These are phyloP conservation scores for Eucalyptus cloeziana DNA, from an alignment of 345 rosid genomes.

Conservation along the genomic window DNA sequence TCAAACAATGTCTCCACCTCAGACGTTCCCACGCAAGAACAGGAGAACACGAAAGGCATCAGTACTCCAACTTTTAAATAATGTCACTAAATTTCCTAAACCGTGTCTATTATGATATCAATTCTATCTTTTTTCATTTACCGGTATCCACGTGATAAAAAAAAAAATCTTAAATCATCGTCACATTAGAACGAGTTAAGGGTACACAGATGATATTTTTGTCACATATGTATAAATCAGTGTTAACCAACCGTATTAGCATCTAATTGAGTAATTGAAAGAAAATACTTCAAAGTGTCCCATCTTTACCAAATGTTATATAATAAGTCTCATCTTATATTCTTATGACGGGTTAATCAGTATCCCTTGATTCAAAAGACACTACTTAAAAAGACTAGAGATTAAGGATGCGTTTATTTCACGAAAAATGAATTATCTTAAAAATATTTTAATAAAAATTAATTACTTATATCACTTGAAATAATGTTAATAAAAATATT, in stretches of 20 bases:
- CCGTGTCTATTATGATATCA: no score
- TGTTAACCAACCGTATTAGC: background rate
- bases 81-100: no score
- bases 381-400: background rate
- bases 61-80: no score
- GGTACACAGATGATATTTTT: background rate
- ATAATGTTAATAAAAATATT: background rate
- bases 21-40: no score
- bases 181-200: background rate
- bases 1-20: background rate
- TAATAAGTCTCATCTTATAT: background rate
- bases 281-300: background rate
- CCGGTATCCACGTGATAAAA: background rate
- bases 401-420: background rate
- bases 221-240: no score
- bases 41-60: no score
- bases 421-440: accelerated
- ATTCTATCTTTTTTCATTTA: no score
- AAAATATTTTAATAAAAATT: background rate
- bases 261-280: background rate
- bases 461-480: accelerated
- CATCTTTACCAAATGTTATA: background rate
- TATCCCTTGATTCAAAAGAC: background rate
- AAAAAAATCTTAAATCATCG: no score
- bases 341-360: background rate